Conservation (phyloP, 1,284 basidiomycete species). For the Cryptococcus sp. region DNA sequence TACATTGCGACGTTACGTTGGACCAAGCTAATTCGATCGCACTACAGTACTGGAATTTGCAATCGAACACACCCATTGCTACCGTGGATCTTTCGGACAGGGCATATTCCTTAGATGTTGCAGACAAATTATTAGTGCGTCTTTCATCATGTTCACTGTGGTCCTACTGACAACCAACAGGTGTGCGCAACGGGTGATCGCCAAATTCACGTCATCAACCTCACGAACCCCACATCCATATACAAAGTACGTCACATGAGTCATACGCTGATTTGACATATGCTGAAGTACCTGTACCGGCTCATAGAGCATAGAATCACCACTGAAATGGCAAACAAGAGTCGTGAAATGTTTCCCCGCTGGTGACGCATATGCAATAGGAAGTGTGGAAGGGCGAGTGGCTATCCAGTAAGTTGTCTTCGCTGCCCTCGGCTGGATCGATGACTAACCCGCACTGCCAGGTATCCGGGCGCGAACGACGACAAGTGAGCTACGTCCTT, state of each 20-base stretch:
- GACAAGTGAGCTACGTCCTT: constrained; percentile 26
- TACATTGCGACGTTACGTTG: neutral
- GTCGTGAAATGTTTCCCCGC: constrained; percentile 82
- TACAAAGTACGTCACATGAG: constrained; percentile 63
- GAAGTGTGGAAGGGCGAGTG: constrained; percentile 92
- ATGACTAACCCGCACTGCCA: constrained; percentile 52
- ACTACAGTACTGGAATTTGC: constrained; percentile 87
- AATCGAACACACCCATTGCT: constrained; percentile 69
- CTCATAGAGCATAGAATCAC: constrained; percentile 70
- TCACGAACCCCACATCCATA: constrained; percentile 72
- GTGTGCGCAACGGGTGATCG: constrained; percentile 83
- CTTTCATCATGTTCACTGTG: constrained; percentile 13
- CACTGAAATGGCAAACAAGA: constrained; percentile 93
- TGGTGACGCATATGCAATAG: constrained; percentile 81
- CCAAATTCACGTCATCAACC: constrained; percentile 81
- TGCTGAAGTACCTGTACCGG: too few relatives aligned
- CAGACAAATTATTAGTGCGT: constrained; percentile 38
- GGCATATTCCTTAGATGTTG: constrained; percentile 64
- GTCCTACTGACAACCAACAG: constrained; percentile 40
- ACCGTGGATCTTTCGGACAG: constrained; percentile 81
- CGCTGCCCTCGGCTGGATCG: neutral
- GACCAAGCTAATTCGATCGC: constrained; percentile 1
- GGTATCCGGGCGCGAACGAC: constrained; percentile 31
- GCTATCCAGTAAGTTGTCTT: constrained; percentile 78
- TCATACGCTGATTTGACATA: neutral